Conservation (phyloP, 768 basidiomycete genomes). For the Mycena metata region DNA sequence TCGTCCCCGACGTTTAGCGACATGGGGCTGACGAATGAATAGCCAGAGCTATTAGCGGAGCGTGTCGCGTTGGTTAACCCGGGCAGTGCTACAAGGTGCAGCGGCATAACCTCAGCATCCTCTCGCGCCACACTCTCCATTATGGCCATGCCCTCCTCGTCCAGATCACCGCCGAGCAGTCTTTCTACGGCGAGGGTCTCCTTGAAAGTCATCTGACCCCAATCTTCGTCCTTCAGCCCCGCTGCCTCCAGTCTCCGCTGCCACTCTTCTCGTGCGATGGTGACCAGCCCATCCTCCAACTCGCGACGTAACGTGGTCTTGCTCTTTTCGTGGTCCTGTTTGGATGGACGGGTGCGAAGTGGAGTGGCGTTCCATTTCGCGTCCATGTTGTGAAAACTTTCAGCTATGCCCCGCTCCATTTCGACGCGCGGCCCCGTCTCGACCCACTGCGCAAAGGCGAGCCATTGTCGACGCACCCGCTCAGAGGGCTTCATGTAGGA, state of each 20-base stretch:
- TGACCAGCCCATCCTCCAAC: slow-evolving; percentile 50
- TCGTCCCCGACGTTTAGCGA: slow-evolving; percentile 52
- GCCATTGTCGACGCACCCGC: slow-evolving; percentile 52
- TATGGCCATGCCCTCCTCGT: slow-evolving; percentile 45
- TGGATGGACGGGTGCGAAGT: slow-evolving; percentile 33
- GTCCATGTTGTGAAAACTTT: slow-evolving; percentile 47
- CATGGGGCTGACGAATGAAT: slow-evolving; percentile 60
- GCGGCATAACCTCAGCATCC: slow-evolving; percentile 21
- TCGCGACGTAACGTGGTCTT: slow-evolving; percentile 44
- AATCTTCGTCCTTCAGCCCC: slow-evolving; percentile 57
- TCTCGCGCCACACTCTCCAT: slow-evolving; percentile 37
- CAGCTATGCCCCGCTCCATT: slow-evolving; percentile 43
- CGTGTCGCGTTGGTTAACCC: slow-evolving; percentile 8
- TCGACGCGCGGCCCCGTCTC: slow-evolving; percentile 41
- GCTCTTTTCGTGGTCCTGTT: slow-evolving; percentile 47
- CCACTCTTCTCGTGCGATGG: slow-evolving; percentile 57
- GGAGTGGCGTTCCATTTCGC: slow-evolving; percentile 44
- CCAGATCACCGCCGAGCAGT: slow-evolving; percentile 54
- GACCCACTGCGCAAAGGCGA: slow-evolving; percentile 52
- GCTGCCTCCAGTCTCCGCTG: slow-evolving; percentile 49
- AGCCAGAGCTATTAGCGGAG: slow-evolving; percentile 54
- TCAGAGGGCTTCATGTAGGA: slow-evolving; percentile 41
- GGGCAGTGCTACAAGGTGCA: slow-evolving; percentile 1
- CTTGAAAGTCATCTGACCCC: slow-evolving; percentile 56
- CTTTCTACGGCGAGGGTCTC: slow-evolving; percentile 53